phyloP scores from a whole-genome alignment of 805 yeast genomes.

The Hanseniaspora taiwanica region DNA sequence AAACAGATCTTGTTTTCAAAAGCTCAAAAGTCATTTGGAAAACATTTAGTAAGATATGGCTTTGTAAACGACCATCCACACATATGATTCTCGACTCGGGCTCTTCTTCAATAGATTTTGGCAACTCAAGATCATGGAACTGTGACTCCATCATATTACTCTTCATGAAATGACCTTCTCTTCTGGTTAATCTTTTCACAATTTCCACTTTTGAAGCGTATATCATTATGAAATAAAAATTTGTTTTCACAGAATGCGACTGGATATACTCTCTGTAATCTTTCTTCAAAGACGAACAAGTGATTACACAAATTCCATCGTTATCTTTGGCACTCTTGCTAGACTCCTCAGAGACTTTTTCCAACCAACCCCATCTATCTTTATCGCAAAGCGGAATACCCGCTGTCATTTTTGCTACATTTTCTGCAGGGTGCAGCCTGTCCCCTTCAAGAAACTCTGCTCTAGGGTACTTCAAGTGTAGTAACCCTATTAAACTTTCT shows the following conservation, averaged over 20 bases:
- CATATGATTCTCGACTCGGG: slow-evolving; percentile 19
- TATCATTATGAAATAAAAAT: slow-evolving; percentile 52
- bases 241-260: slow-evolving; percentile 19
- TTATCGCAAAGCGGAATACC: slow-evolving; percentile 79
- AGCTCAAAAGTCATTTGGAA: slow-evolving; percentile 5
- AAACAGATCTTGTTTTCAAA: slow-evolving; percentile 3
- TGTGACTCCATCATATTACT: slow-evolving; percentile 73
- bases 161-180: slow-evolving; percentile 81
- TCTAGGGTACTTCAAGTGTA: slow-evolving; percentile 18
- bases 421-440: slow-evolving; percentile 53
- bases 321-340: slow-evolving; percentile 26
- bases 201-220: slow-evolving; percentile 52
- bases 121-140: slow-evolving; percentile 61
- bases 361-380: slow-evolving; percentile 88
- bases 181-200: slow-evolving; percentile 40
- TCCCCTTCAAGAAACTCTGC: slow-evolving; percentile 80
- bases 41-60: slow-evolving; percentile 4
- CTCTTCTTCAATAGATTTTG: slow-evolving; percentile 28
- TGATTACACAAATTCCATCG: slow-evolving; percentile 34
- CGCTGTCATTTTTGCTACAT: slow-evolving; percentile 69
- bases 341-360: slow-evolving; percentile 31
- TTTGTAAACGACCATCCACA: slow-evolving; percentile 13
- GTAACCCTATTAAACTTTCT: slow-evolving; percentile 29
- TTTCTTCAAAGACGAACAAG: slow-evolving; percentile 78
- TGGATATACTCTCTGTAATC: slow-evolving; percentile 55